These are phyloP conservation scores for Hypoxylon lienhwacheense DNA, from an alignment of 495 filamentous ascomycete genomes.

Conservation along the genomic window DNA sequence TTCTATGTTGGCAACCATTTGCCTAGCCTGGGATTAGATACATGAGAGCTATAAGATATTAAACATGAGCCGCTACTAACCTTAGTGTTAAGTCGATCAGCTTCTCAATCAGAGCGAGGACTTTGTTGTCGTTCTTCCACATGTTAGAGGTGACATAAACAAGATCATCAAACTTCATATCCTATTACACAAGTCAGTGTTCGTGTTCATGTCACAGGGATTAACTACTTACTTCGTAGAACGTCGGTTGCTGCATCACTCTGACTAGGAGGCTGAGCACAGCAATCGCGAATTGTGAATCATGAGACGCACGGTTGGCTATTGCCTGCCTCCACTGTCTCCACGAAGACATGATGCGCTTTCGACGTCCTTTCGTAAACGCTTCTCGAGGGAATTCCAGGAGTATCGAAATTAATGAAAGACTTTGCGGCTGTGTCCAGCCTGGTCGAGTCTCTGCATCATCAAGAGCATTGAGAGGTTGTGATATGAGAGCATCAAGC, in stretches of 20 bases:
- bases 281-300: slow-evolving; percentile 24
- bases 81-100: slow-evolving; percentile 31
- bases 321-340: slow-evolving; percentile 32
- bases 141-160: slow-evolving; percentile 36
- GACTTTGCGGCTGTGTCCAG: slow-evolving; percentile 32
- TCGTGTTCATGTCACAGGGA: not conserved
- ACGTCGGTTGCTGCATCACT: slow-evolving; percentile 51
- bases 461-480: slow-evolving; percentile 30
- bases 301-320: slow-evolving; percentile 13
- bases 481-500: slow-evolving; percentile 32
- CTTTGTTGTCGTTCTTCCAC: slow-evolving; percentile 6
- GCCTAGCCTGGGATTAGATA: slow-evolving; percentile 27
- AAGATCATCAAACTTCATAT: slow-evolving; percentile 43
- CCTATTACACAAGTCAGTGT: slow-evolving; percentile 30
- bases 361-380: slow-evolving; percentile 41
- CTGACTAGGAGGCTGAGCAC: slow-evolving; percentile 52
- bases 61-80: slow-evolving; percentile 9
- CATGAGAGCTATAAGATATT: not conserved
- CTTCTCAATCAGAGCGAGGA: slow-evolving; percentile 25
- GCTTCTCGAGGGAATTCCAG: slow-evolving; percentile 28
- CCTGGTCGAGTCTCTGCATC: slow-evolving; percentile 20
- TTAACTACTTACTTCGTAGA: slow-evolving; percentile 47
- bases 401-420: slow-evolving; percentile 17
- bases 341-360: slow-evolving; percentile 43
- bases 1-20: slow-evolving; percentile 29